Base-by-base conservation (phyloP, 1,284 basidiomycete species). In the Rhodotorula sp. region DNA sequence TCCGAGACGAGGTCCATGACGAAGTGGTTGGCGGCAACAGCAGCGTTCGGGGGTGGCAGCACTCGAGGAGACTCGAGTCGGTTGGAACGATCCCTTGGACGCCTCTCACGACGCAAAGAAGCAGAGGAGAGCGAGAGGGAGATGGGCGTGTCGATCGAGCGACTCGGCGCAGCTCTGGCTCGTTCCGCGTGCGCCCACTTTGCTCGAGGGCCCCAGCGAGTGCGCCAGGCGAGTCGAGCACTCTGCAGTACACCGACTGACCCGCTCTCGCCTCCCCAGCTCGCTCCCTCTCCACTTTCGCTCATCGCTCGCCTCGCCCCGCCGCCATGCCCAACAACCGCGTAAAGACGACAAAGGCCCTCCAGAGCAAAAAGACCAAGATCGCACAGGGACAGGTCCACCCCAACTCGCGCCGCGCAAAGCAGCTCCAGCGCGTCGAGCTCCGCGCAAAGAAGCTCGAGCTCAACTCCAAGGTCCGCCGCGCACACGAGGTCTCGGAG, bases 341-440 rank as follows among this genome's bases (percentile, higher is more conserved):
- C 27, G 72, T 76, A 49, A 74, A 75, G 68, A 77, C 75, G 55
- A 16, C 58, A 25, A 71, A 72, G 57, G 62, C 66, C n/a, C 64
- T 77, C 23, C 75, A 77, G 66, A 63, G 68, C 41, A 68, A 68
- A 46, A 77, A 77, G 68, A 55, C 53, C 16, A 65, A 62, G 45
- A 27, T 65, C 48, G 65, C 64, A 2, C 57, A 54, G 14, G 52
- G 55, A 10, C 67, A 75, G 49, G 45, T 77, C 17, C 75, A 77
- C 68, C 75, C 75, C 42, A 77, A 77, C 69, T 77, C 75, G 64
- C 64, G 75, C 12, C 66, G 75, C 16, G 75, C 75, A 9, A 77
- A 77, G 61, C 75, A 77, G 57, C 60, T 77, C 19, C 73, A 77
- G 69, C 57, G 75, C 23, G 73, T 77, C 27, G 75, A 75, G 27